A percentile compares a stretch with the other conserved stretches of the same genome.
Conservation (phyloP, 805 yeast genomes). For the Cyberlindnera maclurae region DNA sequence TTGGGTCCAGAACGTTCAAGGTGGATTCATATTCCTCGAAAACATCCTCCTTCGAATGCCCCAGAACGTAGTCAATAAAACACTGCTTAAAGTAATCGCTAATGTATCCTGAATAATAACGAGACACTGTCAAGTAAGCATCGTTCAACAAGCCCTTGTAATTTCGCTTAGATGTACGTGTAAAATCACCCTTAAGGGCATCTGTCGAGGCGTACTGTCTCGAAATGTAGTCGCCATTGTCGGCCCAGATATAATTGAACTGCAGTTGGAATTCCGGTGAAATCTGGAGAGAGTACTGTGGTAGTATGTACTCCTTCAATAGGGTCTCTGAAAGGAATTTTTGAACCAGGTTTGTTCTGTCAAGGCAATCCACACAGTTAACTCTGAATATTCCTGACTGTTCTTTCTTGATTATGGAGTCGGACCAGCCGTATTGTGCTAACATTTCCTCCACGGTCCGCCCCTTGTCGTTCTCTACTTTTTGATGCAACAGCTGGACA, state of each 20-base stretch:
- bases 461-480: slow-evolving; percentile 7
- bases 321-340: slow-evolving; percentile 29
- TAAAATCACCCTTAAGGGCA: slow-evolving; percentile 45
- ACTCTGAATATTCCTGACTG: slow-evolving; percentile 53
- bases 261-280: slow-evolving; percentile 13
- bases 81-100: slow-evolving; percentile 39
- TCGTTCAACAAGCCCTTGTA: slow-evolving; percentile 36
- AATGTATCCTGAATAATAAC: slow-evolving; percentile 38
- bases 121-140: slow-evolving; percentile 33
- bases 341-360: slow-evolving; percentile 50
- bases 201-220: slow-evolving; percentile 54
- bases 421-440: slow-evolving; percentile 27
- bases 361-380: slow-evolving; percentile 60
- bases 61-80: slow-evolving; percentile 34
- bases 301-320: slow-evolving; percentile 22
- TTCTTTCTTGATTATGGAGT: slow-evolving; percentile 15
- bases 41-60: slow-evolving; percentile 27
- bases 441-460: slow-evolving; percentile 15
- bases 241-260: slow-evolving; percentile 49
- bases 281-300: slow-evolving; percentile 10
- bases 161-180: slow-evolving; percentile 35
- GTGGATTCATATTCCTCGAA: slow-evolving; percentile 36
- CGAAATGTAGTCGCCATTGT: slow-evolving; percentile 61
- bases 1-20: slow-evolving; percentile 23
- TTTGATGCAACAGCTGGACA: slow-evolving; percentile 23